phyloP scores from a whole-genome alignment of 73 alveolate species.

The Symbiodinium natans region DNA sequence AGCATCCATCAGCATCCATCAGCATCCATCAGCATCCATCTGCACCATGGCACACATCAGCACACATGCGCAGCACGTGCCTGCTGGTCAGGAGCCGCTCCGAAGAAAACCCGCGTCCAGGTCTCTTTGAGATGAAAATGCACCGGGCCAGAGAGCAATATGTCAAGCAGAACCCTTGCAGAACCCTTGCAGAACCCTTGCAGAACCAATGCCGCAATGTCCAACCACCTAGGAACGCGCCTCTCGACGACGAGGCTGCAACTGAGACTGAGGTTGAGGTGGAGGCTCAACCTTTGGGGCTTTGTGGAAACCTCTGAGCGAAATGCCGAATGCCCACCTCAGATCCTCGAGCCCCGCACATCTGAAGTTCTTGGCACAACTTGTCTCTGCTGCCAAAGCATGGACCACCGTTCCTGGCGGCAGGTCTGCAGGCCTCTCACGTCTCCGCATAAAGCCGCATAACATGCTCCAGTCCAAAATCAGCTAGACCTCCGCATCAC shows the following conservation, averaged over 20 bases:
- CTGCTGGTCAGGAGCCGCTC: too few relatives aligned
- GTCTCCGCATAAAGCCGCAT: neutral
- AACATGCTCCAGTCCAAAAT: neutral
- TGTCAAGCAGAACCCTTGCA: neutral
- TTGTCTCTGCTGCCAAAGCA: neutral
- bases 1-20: too few relatives aligned
- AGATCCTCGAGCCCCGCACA: neutral
- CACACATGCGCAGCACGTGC: neutral
- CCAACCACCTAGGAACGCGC: too few relatives aligned
- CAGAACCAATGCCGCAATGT: too few relatives aligned
- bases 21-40: neutral
- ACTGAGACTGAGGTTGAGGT: neutral
- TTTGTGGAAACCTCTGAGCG: neutral
- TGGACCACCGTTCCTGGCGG: neutral
- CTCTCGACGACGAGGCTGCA: neutral
- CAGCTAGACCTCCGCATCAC: neutral
- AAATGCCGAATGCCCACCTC: neutral
- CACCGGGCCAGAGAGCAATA: too few relatives aligned
- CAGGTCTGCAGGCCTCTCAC: too few relatives aligned
- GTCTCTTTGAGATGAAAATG: too few relatives aligned
- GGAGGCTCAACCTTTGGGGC: neutral
- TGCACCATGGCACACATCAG: too few relatives aligned
- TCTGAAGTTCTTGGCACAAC: neutral
- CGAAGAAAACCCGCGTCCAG: too few relatives aligned
- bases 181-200: too few relatives aligned